Conservation (phyloP, 495 filamentous ascomycete genomes). For the Echria macrotheca region DNA sequence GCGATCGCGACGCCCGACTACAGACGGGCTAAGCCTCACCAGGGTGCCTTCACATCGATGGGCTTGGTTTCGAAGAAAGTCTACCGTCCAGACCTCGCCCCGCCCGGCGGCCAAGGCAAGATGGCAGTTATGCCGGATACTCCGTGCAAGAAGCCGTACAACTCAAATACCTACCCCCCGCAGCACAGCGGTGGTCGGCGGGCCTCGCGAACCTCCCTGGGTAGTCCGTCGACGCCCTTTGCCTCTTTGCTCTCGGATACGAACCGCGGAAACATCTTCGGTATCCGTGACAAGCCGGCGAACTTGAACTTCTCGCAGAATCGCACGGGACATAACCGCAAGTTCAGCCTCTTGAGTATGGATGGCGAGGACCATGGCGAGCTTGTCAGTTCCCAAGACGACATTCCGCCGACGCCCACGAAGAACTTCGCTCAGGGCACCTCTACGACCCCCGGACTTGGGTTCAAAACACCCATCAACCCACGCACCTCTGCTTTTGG, state of each 20-base stretch:
- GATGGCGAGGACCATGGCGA: conserved; percentile 63
- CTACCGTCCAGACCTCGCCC: conserved; percentile 54
- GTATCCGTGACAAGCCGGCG: conserved; percentile 50
- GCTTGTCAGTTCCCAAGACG: conserved; percentile 54
- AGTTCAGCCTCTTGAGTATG: conserved; percentile 70
- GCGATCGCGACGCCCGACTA: conserved; percentile 79
- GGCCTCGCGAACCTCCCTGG: conserved; percentile 27
- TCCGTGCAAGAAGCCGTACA: conserved; percentile 80
- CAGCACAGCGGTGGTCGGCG: conserved; percentile 50
- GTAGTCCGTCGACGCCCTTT: conserved; percentile 57
- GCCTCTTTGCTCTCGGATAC: conserved; percentile 44
- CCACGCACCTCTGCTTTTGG: conserved; percentile 23
- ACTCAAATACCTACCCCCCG: conserved; percentile 58
- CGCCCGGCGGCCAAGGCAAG: conserved; percentile 36
- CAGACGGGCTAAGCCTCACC: conserved; percentile 74
- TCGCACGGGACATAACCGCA: conserved; percentile 45
- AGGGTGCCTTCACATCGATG: conserved; percentile 88
- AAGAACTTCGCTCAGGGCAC: conserved; percentile 53
- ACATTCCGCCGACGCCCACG: conserved; percentile 88
- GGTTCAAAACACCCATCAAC: conserved; percentile 20
- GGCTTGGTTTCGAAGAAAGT: conserved; percentile 85
- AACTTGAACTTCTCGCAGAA: conserved; percentile 36
- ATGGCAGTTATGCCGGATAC: conserved; percentile 71
- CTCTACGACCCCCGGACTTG: conserved; percentile 14
- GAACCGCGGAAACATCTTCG: conserved; percentile 49